Evolutionary conservation across 2,329 filamentous ascomycete species (phyloP), one percentile per base, ranked within the genome.

Genomic region (Lecanicillium sp.): DNA sequence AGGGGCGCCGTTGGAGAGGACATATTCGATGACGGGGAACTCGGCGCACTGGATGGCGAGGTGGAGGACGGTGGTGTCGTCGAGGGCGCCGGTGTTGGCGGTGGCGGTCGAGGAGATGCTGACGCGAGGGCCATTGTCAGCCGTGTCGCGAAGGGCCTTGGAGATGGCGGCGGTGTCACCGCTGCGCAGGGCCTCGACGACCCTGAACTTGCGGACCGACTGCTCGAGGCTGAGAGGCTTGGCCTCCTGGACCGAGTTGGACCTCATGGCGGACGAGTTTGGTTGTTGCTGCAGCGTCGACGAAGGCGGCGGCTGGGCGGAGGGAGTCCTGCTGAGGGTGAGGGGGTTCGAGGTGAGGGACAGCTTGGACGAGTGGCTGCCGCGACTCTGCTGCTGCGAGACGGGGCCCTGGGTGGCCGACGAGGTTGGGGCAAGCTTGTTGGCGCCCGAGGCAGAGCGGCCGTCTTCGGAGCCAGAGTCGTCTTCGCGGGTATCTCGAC

Each of bases 31-130:
- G 19, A 98, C 88, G 15, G 87, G 81, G 35, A 84, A 75, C 58
- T 97, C 92, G 36, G 92, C 90, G 62, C 90, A 97, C 62, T 98
- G 92, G 32, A 97, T 87, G 18, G 92, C 89, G 29, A 98, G 71
- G 59, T 98, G 90, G 28, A 98, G 71, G 30, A 97, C 83, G 2
- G 87, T 92, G 1, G 89, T 96, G 40, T 94, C 89, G 43, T 89
- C 84, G 19, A 88, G 58, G 41, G 69, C 53, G 47, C 58, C 61
- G 48, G 59, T 51, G 44, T 61, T 53, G 44, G 60, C 51, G 45
- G 65, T 57, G 43, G 66, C 60, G 49, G 74, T 49, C 46, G 75
- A 72, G 50, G 74, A 74, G 43, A 71, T 71, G 69, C 72, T 83
- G 49, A 62, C 64, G 60, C 77, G 65, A 36, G 71, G 60, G 34